Conservation (phyloP, 768 basidiomycete species). For the Auricularia sp. region DNA sequence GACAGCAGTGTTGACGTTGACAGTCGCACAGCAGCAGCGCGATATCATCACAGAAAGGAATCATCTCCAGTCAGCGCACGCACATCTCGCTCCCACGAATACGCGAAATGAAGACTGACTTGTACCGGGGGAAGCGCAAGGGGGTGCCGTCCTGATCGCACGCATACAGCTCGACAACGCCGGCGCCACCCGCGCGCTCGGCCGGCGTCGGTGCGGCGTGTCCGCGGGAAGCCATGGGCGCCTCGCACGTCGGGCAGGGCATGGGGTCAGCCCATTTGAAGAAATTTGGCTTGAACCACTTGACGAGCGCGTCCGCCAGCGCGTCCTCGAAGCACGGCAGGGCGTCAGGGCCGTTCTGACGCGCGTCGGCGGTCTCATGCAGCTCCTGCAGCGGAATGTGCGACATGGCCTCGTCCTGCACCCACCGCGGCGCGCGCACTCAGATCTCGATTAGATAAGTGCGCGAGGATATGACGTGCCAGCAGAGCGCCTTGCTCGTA, state of each 20-base stretch:
- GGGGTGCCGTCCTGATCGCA: slow-evolving; percentile 19
- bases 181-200: slow-evolving; percentile 23
- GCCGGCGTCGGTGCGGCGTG: slow-evolving; percentile 15
- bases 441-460: neutral
- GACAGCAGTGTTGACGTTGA: too few relatives aligned
- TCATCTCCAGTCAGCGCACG: too few relatives aligned
- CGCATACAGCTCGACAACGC: slow-evolving; percentile 26
- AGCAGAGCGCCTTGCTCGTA: slow-evolving; percentile 15
- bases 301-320: slow-evolving; percentile 22
- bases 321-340: slow-evolving; percentile 21
- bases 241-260: slow-evolving; percentile 22
- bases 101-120: slow-evolving; percentile 12
- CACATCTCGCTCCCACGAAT: too few relatives aligned
- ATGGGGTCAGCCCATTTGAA: slow-evolving; percentile 33
- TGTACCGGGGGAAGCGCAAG: slow-evolving; percentile 26
- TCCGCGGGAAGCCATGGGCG: slow-evolving; percentile 13
- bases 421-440: neutral
- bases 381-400: slow-evolving; percentile 17
- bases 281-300: slow-evolving; percentile 29
- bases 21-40: too few relatives aligned
- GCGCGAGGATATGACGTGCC: slow-evolving; percentile 4
- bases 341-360: slow-evolving; percentile 5
- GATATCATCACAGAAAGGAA: too few relatives aligned
- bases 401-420: slow-evolving; percentile 14
- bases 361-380: slow-evolving; percentile 12